Base-by-base conservation (phyloP, 345 rosid genomes). In the Lepidium didymum region DNA sequence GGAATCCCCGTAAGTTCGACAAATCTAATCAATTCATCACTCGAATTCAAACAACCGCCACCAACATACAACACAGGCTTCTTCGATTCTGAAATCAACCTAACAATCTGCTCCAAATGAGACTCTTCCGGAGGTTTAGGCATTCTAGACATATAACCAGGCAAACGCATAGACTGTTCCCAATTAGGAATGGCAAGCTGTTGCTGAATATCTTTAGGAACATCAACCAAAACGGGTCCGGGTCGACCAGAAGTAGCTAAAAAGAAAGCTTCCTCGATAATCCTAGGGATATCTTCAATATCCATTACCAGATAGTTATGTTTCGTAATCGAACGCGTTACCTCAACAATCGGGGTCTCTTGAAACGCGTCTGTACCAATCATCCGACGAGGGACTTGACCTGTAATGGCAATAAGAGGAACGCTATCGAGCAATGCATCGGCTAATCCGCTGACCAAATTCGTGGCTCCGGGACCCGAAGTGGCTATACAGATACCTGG, bases 401-500 rank as follows among this genome's bases (percentile, higher is more conserved):
- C 96, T 0, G 97, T 94, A 21, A 89, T 94, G 1, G 96, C 97
- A 34, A 94, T 84, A 5, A 94, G 29, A n/a, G 99, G 99, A 36
- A 87, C 82, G 43, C 97, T 94, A 31, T 94, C 99, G 1, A 94
- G 93, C 62, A 89, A 71, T 0, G 97, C 96, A 44, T 94, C 90
- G 8, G 93, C 99, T 5, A 91, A 87, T 34, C 97, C 96, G 38
- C 90, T 91, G 21, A 94, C 96, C 41, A 91, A 77, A 66, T 94
- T 89, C 7, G 97, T 89, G 13, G 97, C 96, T 7, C 97, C 96
- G 2, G 96, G 97, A 33, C 99, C 96, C 2, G 97, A 94, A 12
- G 99, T 94, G 15, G 99, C 97, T 42, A 94, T 91, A 61, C 97
- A 94, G 67, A 91, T 84, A 11, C 99, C 97, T 2, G 96, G 85